phyloP scores from a whole-genome alignment of 345 rosid genomes.

The Limnanthes douglasii region DNA sequence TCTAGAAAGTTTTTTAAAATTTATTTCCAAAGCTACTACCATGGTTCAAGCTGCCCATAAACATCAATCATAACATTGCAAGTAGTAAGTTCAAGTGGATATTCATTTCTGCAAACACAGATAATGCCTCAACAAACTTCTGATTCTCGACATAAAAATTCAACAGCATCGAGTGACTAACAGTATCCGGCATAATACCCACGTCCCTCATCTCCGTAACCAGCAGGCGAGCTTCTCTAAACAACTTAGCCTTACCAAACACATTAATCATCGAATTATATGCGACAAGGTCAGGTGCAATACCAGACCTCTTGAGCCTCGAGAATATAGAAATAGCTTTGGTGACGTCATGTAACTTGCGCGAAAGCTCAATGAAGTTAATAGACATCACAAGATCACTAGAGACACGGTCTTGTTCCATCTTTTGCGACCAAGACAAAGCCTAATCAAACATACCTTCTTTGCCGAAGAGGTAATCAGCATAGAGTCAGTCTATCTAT shows the following conservation, averaged over 20 bases:
- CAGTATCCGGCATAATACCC: constrained; percentile 56
- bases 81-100: constrained; percentile 56
- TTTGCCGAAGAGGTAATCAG: constrained; percentile 78
- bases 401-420: constrained; percentile 81
- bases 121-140: constrained; percentile 73
- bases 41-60: constrained; percentile 92
- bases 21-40: too few species aligned
- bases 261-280: constrained; percentile 86
- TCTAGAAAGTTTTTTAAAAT: too few species aligned
- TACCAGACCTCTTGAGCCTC: constrained; percentile 57
- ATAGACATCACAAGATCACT: constrained; percentile 88
- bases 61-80: constrained; percentile 89
- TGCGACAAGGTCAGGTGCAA: constrained; percentile 65
- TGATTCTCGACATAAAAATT: constrained; percentile 65
- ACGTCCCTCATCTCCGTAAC: constrained; percentile 56
- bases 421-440: constrained; percentile 72
- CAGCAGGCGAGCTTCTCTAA: constrained; percentile 56
- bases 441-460: constrained; percentile 81
- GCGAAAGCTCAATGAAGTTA: constrained; percentile 71
- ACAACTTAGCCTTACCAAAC: constrained; percentile 81
- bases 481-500: constrained; percentile 74
- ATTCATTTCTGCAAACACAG: constrained; percentile 80
- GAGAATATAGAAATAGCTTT: constrained; percentile 82
- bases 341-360: constrained; percentile 63
- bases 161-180: constrained; percentile 74